Base-by-base conservation (phyloP, 1,284 basidiomycete genomes). In the Takashimella koratensis region DNA sequence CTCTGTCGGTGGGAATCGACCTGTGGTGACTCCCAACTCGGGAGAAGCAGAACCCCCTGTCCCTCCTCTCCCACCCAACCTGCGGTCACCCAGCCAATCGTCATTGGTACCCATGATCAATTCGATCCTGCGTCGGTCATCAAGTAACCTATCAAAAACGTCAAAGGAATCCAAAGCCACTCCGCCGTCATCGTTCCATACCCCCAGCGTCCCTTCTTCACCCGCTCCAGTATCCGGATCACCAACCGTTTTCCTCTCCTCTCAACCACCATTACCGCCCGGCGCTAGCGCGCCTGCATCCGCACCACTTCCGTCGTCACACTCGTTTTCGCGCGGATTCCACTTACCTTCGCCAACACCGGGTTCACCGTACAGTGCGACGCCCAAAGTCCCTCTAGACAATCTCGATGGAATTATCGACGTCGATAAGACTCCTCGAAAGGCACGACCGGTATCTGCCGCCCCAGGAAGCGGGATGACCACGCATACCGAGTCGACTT, bases 321-420 rank as follows among this genome's bases (percentile, higher is more conserved):
- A 60, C 8, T 66, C 68, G 0, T 68, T 71, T 51, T 71, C 71
- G 8, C 58, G 61, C 8, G 71, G 71, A 2, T 73, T 70, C 46
- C 71, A 73, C 46, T 49, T 73, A 4, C 71, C 71, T 1, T 70
- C 68, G 1, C 67, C 69, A 11, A 60, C 66, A 2, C 63, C 66
- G 12, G 60, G 62, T 1, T 73, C 71, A 12, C 70, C 71, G 10
- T 73, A 73, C 36, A n/a, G n/a, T n/a, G n/a, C n/a, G n/a, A n/a
- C n/a, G n/a, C n/a, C n/a, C n/a, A n/a, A n/a, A n/a, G n/a, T n/a
- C n/a, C n/a, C n/a, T n/a, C n/a, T n/a, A n/a, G n/a, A n/a, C n/a
- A n/a, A n/a, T n/a, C n/a, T n/a, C n/a, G n/a, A n/a, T n/a, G n/a
- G n/a, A n/a, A n/a, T n/a, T n/a, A 45, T 25, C 3, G 44, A 40